Evolutionary conservation across 306 rosid species (phyloP).

Genomic region (Arachis stenosperma): DNA sequence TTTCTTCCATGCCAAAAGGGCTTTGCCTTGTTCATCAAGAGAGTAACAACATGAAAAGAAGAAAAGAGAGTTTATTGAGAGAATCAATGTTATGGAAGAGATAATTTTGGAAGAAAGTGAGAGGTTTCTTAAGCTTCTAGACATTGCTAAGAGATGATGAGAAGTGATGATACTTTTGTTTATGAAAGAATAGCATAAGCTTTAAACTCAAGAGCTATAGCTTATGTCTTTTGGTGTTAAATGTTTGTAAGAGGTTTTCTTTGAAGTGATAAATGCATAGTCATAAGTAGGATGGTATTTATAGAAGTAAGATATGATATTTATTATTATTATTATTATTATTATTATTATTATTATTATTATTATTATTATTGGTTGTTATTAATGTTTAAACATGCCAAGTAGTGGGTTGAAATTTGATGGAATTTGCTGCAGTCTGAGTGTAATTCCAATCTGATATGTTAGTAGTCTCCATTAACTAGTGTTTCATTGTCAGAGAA

Average conservation of each 20-base stretch:
- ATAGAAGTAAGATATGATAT: conserved; percentile 16
- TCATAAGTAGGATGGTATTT: conserved; percentile 43
- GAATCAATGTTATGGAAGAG: conserved; percentile 47
- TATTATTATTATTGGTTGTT: background rate
- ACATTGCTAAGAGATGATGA: conserved; percentile 64
- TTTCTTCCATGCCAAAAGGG: conserved; percentile 79
- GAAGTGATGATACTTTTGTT: conserved; percentile 45
- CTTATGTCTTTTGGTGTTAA: conserved; percentile 44
- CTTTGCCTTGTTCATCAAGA: conserved; percentile 77
- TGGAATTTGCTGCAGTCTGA: conserved; percentile 44
- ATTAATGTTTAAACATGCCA: conserved; percentile 38
- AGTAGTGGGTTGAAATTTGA: conserved; percentile 42
- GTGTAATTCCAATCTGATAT: conserved; percentile 36
- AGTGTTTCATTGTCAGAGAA: conserved; percentile 44
- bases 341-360: too few species aligned
- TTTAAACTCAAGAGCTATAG: conserved; percentile 50
- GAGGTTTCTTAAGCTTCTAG: conserved; percentile 54
- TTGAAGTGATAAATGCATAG: conserved; percentile 41
- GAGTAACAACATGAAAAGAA: conserved; percentile 65
- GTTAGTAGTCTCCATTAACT: conserved; percentile 33
- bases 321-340: background rate
- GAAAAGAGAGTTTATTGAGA: conserved; percentile 53
- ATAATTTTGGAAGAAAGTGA: conserved; percentile 53
- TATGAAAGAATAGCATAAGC: conserved; percentile 64
- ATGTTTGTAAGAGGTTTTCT: conserved; percentile 42